Conservation (phyloP, 1,139 yeast genomes). For the Suzukiozyma palmioleophila region DNA sequence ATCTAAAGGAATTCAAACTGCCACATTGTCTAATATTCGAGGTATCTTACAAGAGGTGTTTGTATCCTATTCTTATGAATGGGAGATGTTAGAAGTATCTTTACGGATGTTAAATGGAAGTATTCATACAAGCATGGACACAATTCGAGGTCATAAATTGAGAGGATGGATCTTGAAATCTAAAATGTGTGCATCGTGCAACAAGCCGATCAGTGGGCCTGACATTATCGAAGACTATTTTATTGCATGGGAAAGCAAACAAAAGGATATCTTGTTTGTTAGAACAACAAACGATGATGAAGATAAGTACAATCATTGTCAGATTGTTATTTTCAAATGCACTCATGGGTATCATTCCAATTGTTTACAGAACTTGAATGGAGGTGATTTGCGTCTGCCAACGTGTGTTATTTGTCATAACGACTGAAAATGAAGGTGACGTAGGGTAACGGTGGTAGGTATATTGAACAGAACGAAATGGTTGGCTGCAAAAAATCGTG, state of each 20-base stretch:
- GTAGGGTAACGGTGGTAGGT: no score
- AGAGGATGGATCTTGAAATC: conserved; percentile 59
- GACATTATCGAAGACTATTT: conserved; percentile 41
- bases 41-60: conserved; percentile 60
- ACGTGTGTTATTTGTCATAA: neutral
- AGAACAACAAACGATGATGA: conserved; percentile 5
- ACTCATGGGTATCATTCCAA: conserved; percentile 64
- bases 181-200: conserved; percentile 68
- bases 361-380: conserved; percentile 41
- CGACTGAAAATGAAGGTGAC: no score
- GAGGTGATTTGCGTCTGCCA: conserved; percentile 5
- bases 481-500: no score
- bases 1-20: conserved; percentile 23
- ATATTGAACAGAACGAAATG: no score
- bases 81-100: conserved; percentile 50
- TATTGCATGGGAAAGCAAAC: conserved; percentile 47
- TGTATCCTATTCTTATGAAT: conserved; percentile 61
- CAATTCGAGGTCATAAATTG: conserved; percentile 33
- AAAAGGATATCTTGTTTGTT: conserved; percentile 6
- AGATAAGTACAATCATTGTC: conserved; percentile 13
- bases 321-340: conserved; percentile 34
- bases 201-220: conserved; percentile 60
- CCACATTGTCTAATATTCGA: conserved; percentile 56
- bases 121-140: conserved; percentile 41
- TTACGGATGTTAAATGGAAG: conserved; percentile 52